phyloP scores from a whole-genome alignment of 1,284 basidiomycete species.

The Anthracocystis walkeri region DNA sequence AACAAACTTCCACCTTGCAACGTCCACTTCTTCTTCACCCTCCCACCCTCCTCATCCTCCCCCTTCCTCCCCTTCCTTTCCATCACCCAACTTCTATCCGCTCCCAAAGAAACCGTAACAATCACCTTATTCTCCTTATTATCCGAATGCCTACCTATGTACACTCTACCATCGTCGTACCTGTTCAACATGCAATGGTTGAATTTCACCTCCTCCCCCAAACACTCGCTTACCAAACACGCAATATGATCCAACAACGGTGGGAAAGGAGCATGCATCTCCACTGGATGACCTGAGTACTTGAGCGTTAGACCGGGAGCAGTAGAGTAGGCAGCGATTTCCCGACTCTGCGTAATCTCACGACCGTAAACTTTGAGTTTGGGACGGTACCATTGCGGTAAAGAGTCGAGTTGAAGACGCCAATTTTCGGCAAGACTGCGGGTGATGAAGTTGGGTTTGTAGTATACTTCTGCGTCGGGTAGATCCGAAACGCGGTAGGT shows the following conservation, averaged over 20 bases:
- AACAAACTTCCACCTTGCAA: conserved; percentile 73
- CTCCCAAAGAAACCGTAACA: conserved; percentile 73
- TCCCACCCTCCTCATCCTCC: conserved; percentile 10
- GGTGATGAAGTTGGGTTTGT: conserved; percentile 70
- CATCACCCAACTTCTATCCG: conserved; percentile 73
- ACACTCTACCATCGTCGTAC: conserved; percentile 72
- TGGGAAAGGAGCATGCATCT: conserved; percentile 72
- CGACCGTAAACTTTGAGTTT: conserved; percentile 74
- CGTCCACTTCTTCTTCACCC: conserved; percentile 65
- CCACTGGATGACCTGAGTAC: conserved; percentile 70
- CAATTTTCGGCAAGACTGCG: conserved; percentile 68
- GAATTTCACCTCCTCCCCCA: conserved; percentile 71
- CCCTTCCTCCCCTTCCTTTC: conserved; percentile 40
- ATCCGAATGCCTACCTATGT: conserved; percentile 71
- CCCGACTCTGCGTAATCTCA: conserved; percentile 72
- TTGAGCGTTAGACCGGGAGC: conserved; percentile 70
- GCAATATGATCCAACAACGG: conserved; percentile 70
- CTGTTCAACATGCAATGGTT: conserved; percentile 74
- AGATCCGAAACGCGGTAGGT: conserved; percentile 32
- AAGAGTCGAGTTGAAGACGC: conserved; percentile 69
- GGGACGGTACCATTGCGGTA: conserved; percentile 71
- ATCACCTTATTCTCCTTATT: conserved; percentile 72
- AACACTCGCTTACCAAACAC: conserved; percentile 66
- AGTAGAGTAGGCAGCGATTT: conserved; percentile 70
- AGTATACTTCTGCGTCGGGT: conserved; percentile 70